Conservation (phyloP, 148 eudicot species). For the Chenopodium album region DNA sequence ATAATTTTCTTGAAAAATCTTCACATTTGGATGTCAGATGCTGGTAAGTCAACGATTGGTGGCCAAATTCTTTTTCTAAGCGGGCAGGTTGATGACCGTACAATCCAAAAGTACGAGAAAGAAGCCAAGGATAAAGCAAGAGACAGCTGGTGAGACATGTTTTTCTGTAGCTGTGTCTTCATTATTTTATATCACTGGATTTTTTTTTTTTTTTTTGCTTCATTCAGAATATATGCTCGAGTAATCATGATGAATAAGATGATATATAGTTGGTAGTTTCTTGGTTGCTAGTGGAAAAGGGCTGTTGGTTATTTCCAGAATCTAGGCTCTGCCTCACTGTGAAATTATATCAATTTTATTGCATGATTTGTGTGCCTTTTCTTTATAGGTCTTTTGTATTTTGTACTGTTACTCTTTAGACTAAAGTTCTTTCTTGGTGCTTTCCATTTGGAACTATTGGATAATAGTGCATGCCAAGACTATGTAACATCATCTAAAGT, state of each 20-base stretch:
- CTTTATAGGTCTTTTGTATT: neutral
- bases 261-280: neutral
- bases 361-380: neutral
- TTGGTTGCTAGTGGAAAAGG: neutral
- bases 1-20: neutral
- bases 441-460: neutral
- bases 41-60: conserved; percentile 94
- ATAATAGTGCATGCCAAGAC: neutral
- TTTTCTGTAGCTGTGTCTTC: neutral
- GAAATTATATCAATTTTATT: neutral
- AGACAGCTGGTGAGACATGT: conserved; percentile 82
- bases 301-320: neutral
- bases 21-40: conserved; percentile 50
- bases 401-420: neutral
- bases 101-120: conserved; percentile 91
- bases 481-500: neutral
- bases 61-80: conserved; percentile 93
- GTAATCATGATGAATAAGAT: neutral
- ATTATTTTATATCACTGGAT: neutral
- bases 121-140: conserved; percentile 97
- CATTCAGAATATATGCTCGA: neutral
- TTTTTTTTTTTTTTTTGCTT: too few species aligned
- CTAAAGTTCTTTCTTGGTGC: neutral
- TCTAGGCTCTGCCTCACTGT: neutral
- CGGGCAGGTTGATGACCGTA: conserved; percentile 95